These are phyloP conservation scores for Hanseniaspora vineae DNA, from an alignment of 805 yeast species.

Conservation along the genomic window DNA sequence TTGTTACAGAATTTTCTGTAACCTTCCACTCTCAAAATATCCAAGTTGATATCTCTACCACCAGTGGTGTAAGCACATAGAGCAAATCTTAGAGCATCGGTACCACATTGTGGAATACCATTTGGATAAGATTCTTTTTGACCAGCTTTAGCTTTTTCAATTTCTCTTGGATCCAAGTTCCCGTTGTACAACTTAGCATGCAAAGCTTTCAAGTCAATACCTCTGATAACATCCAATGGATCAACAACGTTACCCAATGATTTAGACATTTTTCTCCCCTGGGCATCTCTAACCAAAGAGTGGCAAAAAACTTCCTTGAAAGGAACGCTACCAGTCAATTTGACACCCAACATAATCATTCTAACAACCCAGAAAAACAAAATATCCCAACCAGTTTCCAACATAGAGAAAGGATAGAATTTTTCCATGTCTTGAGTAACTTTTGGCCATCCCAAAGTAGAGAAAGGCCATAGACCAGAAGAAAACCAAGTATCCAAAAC, in stretches of 20 bases:
- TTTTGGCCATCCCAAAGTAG: conserved; percentile 94
- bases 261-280: conserved; percentile 98
- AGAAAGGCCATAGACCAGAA: conserved; percentile 95
- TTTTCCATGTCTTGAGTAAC: conserved; percentile 56
- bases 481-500: conserved; percentile 99
- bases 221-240: conserved; percentile 86
- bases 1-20: conserved; percentile 99
- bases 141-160: conserved; percentile 77
- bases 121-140: conserved; percentile 84
- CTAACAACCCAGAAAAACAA: conserved; percentile 97
- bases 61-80: conserved; percentile 97
- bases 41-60: conserved; percentile 95
- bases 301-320: conserved; percentile 97
- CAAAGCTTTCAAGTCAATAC: conserved; percentile 67
- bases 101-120: conserved; percentile 99
- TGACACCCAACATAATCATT: conserved; percentile 85
- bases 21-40: conserved; percentile 93
- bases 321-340: conserved; percentile 83
- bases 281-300: conserved; percentile 96
- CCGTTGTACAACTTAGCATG: conserved; percentile 69
- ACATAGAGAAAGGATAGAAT: conserved; percentile 83
- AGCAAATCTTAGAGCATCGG: conserved; percentile 96
- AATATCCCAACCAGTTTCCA: conserved; percentile 99
- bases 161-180: conserved; percentile 80
- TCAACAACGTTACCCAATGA: conserved; percentile 94